Conservation (phyloP, 1,284 basidiomycete genomes). For the Cryptococcus deneoformans region DNA sequence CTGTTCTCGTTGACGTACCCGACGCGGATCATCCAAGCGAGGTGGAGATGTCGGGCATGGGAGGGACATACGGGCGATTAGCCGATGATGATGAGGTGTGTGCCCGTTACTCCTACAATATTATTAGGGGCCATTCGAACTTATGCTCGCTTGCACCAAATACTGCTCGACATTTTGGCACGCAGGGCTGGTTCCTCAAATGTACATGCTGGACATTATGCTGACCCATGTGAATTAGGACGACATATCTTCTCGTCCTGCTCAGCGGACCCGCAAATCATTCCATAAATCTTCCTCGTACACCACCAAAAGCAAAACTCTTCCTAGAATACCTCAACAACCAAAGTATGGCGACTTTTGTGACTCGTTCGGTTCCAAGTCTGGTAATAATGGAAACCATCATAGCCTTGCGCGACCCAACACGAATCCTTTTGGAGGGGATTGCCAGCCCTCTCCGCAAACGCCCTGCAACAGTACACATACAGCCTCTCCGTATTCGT, state of each 20-base stretch:
- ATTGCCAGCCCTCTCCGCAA: neutral
- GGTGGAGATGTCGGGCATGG: constrained; percentile 28
- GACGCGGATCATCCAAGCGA: constrained; percentile 13
- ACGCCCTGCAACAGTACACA: neutral
- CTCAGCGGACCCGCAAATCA: neutral
- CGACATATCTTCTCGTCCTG: neutral
- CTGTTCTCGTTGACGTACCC: constrained; percentile 39
- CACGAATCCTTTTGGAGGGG: neutral
- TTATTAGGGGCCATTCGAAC: too few relatives aligned
- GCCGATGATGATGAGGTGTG: constrained; percentile 28
- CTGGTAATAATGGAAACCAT: neutral
- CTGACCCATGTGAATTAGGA: neutral
- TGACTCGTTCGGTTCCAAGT: neutral
- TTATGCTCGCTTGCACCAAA: too few relatives aligned
- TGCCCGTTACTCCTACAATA: neutral
- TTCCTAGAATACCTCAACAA: neutral
- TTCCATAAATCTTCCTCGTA: neutral
- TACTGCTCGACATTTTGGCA: too few relatives aligned
- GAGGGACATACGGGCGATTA: constrained; percentile 27
- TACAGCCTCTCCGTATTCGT: constrained; percentile 1
- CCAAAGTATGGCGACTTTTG: neutral
- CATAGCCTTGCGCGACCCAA: neutral
- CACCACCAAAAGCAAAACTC: neutral
- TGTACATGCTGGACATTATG: too few relatives aligned
- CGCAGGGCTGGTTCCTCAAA: too few relatives aligned